These are phyloP conservation scores for Chaetoceros tenuissimus DNA, from an alignment of 108 stramenopile genomes.

Conservation along the genomic window DNA sequence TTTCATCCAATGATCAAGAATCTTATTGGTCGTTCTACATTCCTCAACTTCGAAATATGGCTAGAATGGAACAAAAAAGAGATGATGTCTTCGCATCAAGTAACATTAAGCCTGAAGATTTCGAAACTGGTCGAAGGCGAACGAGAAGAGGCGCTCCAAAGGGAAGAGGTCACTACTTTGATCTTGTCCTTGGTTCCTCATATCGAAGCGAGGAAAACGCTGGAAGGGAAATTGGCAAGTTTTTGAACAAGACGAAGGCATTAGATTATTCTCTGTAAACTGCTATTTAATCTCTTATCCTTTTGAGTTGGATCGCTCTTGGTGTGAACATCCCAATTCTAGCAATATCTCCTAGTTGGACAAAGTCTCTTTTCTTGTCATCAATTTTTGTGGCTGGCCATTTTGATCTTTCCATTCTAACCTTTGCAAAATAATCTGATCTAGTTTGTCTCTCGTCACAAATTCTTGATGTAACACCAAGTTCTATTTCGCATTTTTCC, in stretches of 20 bases:
- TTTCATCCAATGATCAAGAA: too few species aligned
- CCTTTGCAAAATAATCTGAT: background rate
- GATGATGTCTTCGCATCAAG: background rate
- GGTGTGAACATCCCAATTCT: background rate
- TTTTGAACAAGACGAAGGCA: too few species aligned
- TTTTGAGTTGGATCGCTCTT: background rate
- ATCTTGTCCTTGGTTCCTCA: background rate
- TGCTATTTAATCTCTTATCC: too few species aligned
- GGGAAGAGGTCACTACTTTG: background rate
- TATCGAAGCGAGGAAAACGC: background rate
- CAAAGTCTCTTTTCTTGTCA: background rate
- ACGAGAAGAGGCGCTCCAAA: background rate
- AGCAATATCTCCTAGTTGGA: background rate
- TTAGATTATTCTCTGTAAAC: too few species aligned
- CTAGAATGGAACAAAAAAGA: background rate
- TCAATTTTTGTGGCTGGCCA: background rate
- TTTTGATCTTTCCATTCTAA: background rate
- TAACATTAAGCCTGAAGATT: background rate
- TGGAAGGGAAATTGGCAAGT: background rate
- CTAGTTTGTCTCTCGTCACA: background rate
- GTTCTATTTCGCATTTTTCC: background rate
- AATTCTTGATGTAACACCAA: constrained; percentile 6
- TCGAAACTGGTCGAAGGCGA: background rate
- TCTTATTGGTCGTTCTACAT: background rate
- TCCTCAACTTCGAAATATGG: background rate